phyloP scores from a whole-genome alignment of 208 protist genomes.

The Crithidia mellificae region DNA sequence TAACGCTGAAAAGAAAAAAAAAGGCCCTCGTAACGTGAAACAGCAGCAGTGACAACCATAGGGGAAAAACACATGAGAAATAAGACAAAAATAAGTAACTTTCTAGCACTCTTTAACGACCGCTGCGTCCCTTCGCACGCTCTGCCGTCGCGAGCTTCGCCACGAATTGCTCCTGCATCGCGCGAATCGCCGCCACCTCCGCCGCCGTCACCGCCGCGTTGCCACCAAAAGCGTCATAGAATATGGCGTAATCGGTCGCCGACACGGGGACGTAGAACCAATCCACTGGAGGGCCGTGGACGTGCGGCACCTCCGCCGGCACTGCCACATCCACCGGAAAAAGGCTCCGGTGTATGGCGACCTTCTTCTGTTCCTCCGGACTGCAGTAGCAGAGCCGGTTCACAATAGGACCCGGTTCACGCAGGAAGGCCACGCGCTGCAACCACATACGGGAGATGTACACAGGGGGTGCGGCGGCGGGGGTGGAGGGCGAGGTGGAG shows the following conservation, averaged over 20 bases:
- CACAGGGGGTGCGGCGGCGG: slow-evolving; percentile 23
- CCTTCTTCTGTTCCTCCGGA: slow-evolving; percentile 20
- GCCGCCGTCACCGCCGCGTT: slow-evolving; percentile 48
- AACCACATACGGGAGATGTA: slow-evolving; percentile 87
- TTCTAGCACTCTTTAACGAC: too few species aligned
- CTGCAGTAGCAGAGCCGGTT: slow-evolving; percentile 80
- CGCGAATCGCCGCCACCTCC: slow-evolving; percentile 40
- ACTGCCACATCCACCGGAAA: slow-evolving; percentile 36
- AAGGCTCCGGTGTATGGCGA: slow-evolving; percentile 21
- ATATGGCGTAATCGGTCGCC: slow-evolving; percentile 55
- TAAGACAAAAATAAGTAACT: too few species aligned
- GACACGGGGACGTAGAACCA: slow-evolving; percentile 83
- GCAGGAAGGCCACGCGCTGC: slow-evolving; percentile 73
- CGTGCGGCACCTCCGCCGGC: slow-evolving; percentile 43
- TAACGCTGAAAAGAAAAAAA: too few species aligned
- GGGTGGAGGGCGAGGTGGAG: not conserved
- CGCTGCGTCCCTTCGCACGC: slow-evolving; percentile 10
- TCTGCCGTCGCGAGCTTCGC: slow-evolving; percentile 16
- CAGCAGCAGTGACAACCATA: too few species aligned
- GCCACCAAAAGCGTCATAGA: slow-evolving; percentile 75
- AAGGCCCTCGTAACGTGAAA: too few species aligned
- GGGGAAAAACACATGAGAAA: too few species aligned
- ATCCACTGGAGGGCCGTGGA: slow-evolving; percentile 59
- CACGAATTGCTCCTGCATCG: slow-evolving; percentile 32
- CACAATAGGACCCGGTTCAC: slow-evolving; percentile 80